Conservation (phyloP, 2,329 filamentous ascomycete genomes). For the Microcyclosporella mali region DNA sequence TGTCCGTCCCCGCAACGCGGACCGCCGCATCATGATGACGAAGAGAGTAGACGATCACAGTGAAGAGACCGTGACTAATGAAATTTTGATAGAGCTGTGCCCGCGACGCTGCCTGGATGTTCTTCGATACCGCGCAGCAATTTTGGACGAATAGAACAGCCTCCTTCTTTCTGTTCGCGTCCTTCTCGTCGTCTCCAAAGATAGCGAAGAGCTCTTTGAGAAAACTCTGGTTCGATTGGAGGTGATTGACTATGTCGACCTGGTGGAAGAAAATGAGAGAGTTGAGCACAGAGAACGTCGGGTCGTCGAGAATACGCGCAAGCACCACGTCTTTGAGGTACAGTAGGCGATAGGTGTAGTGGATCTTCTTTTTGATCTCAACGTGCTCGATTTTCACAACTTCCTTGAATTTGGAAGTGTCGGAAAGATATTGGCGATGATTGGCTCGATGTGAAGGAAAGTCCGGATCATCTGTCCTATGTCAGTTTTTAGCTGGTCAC, state of each 20-base stretch:
- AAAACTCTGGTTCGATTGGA: conserved; percentile 75
- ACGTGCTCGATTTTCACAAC: conserved; percentile 87
- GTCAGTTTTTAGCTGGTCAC: conserved; percentile 28
- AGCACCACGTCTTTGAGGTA: conserved; percentile 98
- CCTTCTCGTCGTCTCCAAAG: conserved; percentile 61
- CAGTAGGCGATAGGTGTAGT: conserved; percentile 90
- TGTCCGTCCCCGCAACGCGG: conserved; percentile 86
- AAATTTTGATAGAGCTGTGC: conserved; percentile 85
- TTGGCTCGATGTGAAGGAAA: conserved; percentile 97
- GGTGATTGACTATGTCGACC: conserved; percentile 91
- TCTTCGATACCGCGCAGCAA: conserved; percentile 90
- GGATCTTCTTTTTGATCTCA: conserved; percentile 79
- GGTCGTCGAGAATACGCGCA: conserved; percentile 91
- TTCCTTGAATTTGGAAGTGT: conserved; percentile 88
- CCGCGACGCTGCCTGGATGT: conserved; percentile 75
- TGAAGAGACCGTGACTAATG: conserved; percentile 75
- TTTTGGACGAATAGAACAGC: conserved; percentile 95
- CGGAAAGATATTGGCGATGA: conserved; percentile 85
- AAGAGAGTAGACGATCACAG: conserved; percentile 86
- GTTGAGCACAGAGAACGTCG: conserved; percentile 94
- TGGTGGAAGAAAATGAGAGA: conserved; percentile 99
- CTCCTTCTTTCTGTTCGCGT: conserved; percentile 71
- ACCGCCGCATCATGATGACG: conserved; percentile 78
- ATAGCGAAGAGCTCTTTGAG: conserved; percentile 82
- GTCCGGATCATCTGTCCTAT: conserved; percentile 70